Evolutionary conservation across 768 basidiomycete genomes (phyloP).

Genomic region (Agaricus bisporus): DNA sequence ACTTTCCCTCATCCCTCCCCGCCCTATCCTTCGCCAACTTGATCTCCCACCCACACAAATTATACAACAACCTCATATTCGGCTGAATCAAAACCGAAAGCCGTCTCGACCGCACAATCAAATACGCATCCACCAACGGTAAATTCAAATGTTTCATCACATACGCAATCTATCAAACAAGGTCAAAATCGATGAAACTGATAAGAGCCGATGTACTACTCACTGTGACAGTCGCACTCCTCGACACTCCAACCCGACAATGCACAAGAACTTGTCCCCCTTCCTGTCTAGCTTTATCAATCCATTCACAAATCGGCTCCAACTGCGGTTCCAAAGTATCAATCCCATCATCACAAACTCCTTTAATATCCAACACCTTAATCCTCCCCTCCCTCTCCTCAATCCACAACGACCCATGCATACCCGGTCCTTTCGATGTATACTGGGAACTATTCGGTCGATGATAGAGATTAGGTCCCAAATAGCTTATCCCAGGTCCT

Average conservation of each 20-base stretch:
- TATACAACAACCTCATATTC: conserved; percentile 93
- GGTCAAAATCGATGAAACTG: background rate
- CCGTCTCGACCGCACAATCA: conserved; percentile 85
- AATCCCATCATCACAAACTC: conserved; percentile 94
- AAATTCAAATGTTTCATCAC: conserved; percentile 89
- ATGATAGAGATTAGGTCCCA: conserved; percentile 18
- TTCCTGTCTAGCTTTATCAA: conserved; percentile 72
- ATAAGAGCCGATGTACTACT: too few relatives aligned
- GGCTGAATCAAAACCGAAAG: conserved; percentile 92
- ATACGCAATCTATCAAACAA: conserved; percentile 70
- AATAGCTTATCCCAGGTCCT: conserved; percentile 7
- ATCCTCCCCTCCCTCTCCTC: conserved; percentile 88
- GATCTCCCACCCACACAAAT: conserved; percentile 92
- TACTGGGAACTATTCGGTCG: conserved; percentile 29
- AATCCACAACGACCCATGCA: conserved; percentile 76
- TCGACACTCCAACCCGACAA: conserved; percentile 97
- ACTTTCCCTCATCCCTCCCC: conserved; percentile 38
- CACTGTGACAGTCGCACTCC: conserved; percentile 89
- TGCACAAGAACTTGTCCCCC: conserved; percentile 94
- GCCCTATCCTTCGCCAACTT: conserved; percentile 78
- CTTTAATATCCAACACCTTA: conserved; percentile 87
- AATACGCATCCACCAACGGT: conserved; percentile 88
- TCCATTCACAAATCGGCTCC: conserved; percentile 87
- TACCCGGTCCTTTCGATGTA: conserved; percentile 36
- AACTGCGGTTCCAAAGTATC: conserved; percentile 89